Evolutionary conservation across 2,329 filamentous ascomycete species (phyloP).

Genomic region (Pseudogymnoascus sp.): DNA sequence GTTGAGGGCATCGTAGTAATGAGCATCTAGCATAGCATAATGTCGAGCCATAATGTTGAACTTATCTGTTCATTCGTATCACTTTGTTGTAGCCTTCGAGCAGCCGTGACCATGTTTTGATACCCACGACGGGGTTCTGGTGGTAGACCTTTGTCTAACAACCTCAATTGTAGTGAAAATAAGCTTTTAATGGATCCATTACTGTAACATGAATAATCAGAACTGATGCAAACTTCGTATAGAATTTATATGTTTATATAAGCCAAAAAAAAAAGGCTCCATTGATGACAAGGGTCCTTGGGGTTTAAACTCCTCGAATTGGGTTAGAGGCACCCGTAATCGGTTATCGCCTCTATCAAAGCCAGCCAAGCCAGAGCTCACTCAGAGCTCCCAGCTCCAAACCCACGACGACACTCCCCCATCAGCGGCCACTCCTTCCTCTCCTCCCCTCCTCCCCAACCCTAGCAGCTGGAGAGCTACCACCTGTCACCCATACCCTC

Average conservation of each 20-base stretch:
- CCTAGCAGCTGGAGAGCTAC: background rate
- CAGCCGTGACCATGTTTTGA: background rate
- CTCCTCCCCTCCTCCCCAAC: background rate
- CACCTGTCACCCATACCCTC: background rate
- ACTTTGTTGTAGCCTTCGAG: background rate
- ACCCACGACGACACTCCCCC: background rate
- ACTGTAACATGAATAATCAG: background rate
- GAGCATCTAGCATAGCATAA: conserved; percentile 1
- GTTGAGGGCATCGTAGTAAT: background rate
- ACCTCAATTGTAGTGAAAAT: background rate
- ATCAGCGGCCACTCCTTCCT: background rate
- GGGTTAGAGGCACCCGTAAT: conserved; percentile 7
- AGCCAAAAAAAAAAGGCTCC: background rate
- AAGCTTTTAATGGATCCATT: background rate
- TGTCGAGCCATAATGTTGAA: background rate
- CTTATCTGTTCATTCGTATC: background rate
- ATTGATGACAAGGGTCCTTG: background rate
- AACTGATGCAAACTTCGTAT: background rate
- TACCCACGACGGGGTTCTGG: background rate
- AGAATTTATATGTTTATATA: conserved; percentile 1
- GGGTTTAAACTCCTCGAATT: background rate
- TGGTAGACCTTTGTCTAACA: background rate
- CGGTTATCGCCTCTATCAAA: conserved; percentile 6
- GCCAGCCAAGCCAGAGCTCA: conserved; percentile 4
- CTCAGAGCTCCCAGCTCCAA: conserved; percentile 2